Conservation (phyloP, 208 protist genomes). For the Leishmania tarentolae region DNA sequence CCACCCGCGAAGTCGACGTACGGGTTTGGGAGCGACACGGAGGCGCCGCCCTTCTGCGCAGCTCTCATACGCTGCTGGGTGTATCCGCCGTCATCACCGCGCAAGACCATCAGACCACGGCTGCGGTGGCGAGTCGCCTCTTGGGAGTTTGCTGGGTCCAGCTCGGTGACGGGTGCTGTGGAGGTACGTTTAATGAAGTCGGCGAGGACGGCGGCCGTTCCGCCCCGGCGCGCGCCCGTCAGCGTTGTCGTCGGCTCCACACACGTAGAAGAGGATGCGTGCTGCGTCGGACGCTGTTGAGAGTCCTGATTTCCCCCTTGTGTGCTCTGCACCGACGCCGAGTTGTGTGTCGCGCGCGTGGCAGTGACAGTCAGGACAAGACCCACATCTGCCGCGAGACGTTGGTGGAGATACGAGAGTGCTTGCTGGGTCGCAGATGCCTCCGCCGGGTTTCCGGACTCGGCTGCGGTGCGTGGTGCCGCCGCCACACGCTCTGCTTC, state of each 20-base stretch:
- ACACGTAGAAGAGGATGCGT: neutral
- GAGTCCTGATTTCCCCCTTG: neutral
- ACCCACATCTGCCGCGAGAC: neutral
- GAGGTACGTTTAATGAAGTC: constrained; percentile 9
- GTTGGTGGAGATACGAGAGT: constrained; percentile 8
- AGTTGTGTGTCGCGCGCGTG: constrained; percentile 14
- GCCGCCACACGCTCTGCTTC: constrained; percentile 4
- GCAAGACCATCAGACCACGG: constrained; percentile 32
- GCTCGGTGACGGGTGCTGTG: neutral
- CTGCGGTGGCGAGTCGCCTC: constrained; percentile 3
- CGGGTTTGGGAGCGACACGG: neutral
- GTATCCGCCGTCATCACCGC: constrained; percentile 34
- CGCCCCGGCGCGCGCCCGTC: constrained; percentile 10
- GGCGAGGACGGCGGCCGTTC: constrained; percentile 9
- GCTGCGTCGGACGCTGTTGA: neutral
- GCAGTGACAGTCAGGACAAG: constrained; percentile 35
- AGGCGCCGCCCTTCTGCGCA: neutral
- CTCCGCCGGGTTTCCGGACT: neutral
- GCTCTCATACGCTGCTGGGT: constrained; percentile 8
- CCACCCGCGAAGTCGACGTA: constrained; percentile 21
- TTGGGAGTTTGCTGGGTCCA: neutral
- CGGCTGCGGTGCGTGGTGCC: neutral
- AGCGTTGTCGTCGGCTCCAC: constrained; percentile 2
- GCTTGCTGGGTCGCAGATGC: constrained; percentile 22
- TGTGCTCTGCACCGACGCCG: neutral